Percentiles rank a stretch among this genome's conserved stretches.
These are phyloP conservation scores for Diospyros lotus DNA, from an alignment of 148 eudicot genomes.

Conservation along the genomic window DNA sequence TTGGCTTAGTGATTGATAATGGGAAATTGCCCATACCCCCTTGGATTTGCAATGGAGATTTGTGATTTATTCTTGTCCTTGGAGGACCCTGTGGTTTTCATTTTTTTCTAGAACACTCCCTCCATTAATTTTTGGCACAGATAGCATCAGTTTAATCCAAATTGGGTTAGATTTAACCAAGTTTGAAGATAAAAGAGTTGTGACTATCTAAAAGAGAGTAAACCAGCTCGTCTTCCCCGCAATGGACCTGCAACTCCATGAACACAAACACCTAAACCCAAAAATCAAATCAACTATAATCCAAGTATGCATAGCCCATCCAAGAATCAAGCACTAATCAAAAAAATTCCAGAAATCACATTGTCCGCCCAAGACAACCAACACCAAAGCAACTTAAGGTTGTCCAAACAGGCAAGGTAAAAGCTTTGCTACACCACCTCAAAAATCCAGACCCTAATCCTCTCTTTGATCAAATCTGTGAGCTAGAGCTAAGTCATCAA, in stretches of 20 bases:
- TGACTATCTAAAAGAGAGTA: too few relatives aligned
- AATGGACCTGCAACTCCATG: conserved; percentile 59
- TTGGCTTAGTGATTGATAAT: too few relatives aligned
- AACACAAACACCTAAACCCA: neutral
- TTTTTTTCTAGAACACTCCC: too few relatives aligned
- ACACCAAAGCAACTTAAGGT: conserved; percentile 70
- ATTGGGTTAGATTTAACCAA: too few relatives aligned
- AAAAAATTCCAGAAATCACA: conserved; percentile 91
- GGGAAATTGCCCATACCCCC: too few relatives aligned
- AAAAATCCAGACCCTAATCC: conserved; percentile 7
- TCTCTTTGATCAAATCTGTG: neutral
- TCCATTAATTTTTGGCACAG: too few relatives aligned
- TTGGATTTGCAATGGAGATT: too few relatives aligned
- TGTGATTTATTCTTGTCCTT: too few relatives aligned
- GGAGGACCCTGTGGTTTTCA: too few relatives aligned
- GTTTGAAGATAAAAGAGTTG: too few relatives aligned
- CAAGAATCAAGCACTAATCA: conserved; percentile 45
- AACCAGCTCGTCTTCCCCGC: conserved; percentile 46
- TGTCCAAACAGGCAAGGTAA: conserved; percentile 85
- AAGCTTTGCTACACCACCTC: conserved; percentile 43
- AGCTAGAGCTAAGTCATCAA: neutral
- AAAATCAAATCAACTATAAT: neutral
- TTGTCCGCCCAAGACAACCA: conserved; percentile 66
- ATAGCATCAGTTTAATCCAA: too few relatives aligned
- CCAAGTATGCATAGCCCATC: neutral